Base-by-base conservation (phyloP, 108 stramenopile genomes). In the Discostella stelligeroides region DNA sequence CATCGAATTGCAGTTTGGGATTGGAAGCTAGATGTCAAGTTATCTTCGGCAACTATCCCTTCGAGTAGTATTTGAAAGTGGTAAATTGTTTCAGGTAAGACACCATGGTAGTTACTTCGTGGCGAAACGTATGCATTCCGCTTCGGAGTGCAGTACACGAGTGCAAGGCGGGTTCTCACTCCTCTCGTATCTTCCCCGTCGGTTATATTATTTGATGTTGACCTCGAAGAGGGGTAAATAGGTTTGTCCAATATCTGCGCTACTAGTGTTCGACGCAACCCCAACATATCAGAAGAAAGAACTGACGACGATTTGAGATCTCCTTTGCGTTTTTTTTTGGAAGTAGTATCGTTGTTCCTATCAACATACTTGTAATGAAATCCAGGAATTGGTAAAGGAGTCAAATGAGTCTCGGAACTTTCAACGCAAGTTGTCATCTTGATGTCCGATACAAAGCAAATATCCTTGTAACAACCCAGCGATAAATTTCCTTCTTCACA, bases 11-110 rank as follows among this genome's bases (percentile, higher is more conserved):
- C 68, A 40, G 62, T 60, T 54, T 70, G 76, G 13, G 60, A 59
- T 48, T 56, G 51, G 21, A 70, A 77, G 43, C 76, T 77, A 11
- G 68, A 70, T 39, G 68, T 63, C 27, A 77, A 57, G 41, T 77
- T 68, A 8, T 70, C 40, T 25, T 77, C 76, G 25, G n/a, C 15
- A 1, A 77, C 68, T 11, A 70, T 70, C 0, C 76, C 76, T 13
- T 77, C 76, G 24, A 77, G 63, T 0, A 77, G 39, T 70, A 77
- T 53, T 62, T 77, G 76, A 28, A 77, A 77, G 39, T 77, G 76
- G 24, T 77, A 77, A 24, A 77, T 65, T 30, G 76, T 77, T 65
- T 77, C 76, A 21, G 76, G 76, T 23, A 77, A 21, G 17, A 70
- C 40, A 13, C 54, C 76, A 4, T 56, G 54, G 18, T 70, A 57